phyloP scores from a whole-genome alignment of 108 stramenopile species.

The Stephanodiscus minutulus region DNA sequence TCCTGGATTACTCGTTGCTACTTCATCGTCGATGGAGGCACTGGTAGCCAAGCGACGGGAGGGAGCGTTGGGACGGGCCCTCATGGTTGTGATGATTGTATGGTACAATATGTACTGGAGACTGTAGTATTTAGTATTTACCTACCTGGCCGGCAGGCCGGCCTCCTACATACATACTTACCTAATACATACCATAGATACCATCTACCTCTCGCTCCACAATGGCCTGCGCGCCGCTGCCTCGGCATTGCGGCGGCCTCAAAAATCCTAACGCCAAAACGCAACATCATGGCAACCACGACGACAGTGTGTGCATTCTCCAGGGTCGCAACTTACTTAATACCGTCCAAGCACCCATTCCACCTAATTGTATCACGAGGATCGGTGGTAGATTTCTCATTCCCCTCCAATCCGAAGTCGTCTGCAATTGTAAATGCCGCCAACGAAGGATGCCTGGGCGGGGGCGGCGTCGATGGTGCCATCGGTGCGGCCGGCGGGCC shows the following conservation, averaged over 20 bases:
- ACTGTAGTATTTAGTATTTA: no score
- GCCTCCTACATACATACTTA: no score
- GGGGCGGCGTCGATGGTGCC: slow-evolving; percentile 91
- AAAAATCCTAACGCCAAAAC: no score
- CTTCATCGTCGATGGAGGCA: slow-evolving; percentile 1
- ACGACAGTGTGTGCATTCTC: background rate
- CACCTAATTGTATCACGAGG: slow-evolving; percentile 49
- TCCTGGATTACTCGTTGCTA: background rate
- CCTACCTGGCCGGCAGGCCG: no score
- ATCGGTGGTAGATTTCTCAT: slow-evolving; percentile 51
- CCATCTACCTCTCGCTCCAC: no score
- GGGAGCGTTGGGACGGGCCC: slow-evolving; percentile 4
- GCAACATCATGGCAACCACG: background rate
- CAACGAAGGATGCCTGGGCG: slow-evolving; percentile 78
- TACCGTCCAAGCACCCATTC: slow-evolving; percentile 21
- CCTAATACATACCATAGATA: no score
- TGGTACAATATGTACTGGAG: no score
- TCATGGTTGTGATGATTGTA: slow-evolving; percentile 10
- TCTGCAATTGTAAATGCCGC: slow-evolving; percentile 87
- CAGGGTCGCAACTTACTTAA: background rate
- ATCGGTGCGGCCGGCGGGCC: slow-evolving; percentile 71
- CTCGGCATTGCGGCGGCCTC: no score
- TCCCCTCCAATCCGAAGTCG: slow-evolving; percentile 25
- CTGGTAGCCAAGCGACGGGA: background rate
- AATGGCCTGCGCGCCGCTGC: no score